These are phyloP conservation scores for Neonectria neomacrospora DNA, from an alignment of 2,329 filamentous ascomycete genomes.

Conservation along the genomic window DNA sequence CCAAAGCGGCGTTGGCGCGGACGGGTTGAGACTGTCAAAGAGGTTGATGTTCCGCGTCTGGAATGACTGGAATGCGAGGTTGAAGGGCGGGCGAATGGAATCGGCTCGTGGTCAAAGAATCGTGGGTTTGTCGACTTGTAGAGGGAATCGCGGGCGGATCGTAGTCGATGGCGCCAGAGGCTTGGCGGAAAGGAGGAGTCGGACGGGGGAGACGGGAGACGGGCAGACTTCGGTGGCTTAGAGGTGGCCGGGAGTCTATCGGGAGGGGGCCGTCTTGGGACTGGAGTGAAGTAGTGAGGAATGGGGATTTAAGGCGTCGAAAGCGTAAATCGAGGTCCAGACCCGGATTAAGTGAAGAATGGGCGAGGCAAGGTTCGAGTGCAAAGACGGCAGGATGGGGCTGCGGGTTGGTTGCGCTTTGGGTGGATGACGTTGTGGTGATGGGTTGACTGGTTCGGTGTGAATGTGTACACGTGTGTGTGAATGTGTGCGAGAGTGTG, in stretches of 20 bases:
- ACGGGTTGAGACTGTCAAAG: conserved; percentile 33
- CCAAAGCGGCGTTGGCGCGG: conserved; percentile 39
- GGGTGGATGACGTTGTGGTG: conserved; percentile 20
- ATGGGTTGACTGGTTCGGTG: conserved; percentile 17
- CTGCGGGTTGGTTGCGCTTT: conserved; percentile 20
- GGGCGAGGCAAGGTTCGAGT: conserved; percentile 31
- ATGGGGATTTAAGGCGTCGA: conserved; percentile 39
- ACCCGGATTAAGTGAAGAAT: conserved; percentile 32
- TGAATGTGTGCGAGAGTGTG: neutral
- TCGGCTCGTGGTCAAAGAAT: conserved; percentile 21
- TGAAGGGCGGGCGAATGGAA: conserved; percentile 36
- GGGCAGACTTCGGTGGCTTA: conserved; percentile 41
- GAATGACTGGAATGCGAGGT: conserved; percentile 43
- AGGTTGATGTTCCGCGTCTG: conserved; percentile 30
- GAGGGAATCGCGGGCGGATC: conserved; percentile 31
- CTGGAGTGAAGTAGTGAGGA: conserved; percentile 32
- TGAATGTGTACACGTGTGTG: conserved; percentile 2
- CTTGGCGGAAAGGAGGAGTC: conserved; percentile 34
- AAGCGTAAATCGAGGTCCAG: conserved; percentile 44
- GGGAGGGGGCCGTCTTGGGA: conserved; percentile 31
- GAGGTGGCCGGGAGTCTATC: conserved; percentile 38
- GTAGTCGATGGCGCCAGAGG: conserved; percentile 31
- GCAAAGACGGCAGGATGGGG: conserved; percentile 15
- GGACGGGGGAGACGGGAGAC: conserved; percentile 19
- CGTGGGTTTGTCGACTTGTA: conserved; percentile 3